Evolutionary conservation across 176 grass and related monocot genomes (phyloP), one percentile per base, ranked within the genome.

Genomic region (Urochloa ruziziensis): DNA sequence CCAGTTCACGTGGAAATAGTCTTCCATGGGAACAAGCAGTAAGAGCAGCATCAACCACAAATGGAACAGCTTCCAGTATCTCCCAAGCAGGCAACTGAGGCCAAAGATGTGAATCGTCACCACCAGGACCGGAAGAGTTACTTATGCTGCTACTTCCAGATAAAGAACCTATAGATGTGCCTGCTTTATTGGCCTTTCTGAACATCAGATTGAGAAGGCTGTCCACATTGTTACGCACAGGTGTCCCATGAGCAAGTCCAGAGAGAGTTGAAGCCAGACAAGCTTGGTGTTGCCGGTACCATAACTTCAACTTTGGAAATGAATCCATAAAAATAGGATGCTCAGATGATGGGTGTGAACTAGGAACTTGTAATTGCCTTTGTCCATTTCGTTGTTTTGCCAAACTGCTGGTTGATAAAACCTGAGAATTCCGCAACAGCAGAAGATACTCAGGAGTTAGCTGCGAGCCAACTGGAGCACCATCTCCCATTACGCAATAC

Each of bases 11-110:
- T 67, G 96, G 93, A 82, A 85, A 95, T 76, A 99, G 23, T 69
- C 87, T 93, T 83, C 96, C 96, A 87, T 99, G 93, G 56, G 96
- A 86, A 75, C 96, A 99, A 70, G 96, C 96, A 82, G 96, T 92
- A 33, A 99, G 91, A 88, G 91, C 89, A 87, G 96, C 93, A 91
- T 99, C 96, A 85, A 93, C 93, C 65, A 99, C 93, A 94, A 99
- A 99, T 56, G 96, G 96, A 82, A 94, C 96, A 81, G 89, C 96
- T 88, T 96, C 96, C 63, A 99, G 79, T 86, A 99, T 94, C 67
- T 99, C 91, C 96, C 96, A 99, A 82, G 96, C 96, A 73, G 96
- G 80, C 56, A 99, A 87, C 69, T 94, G 92, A 80, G 96, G 96
- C 91, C 96, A 95, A 75, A 89, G 62, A 76, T 79, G 88, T 56